phyloP scores from a whole-genome alignment of 352 stramenopile species.

The Globisporangium lucens region DNA sequence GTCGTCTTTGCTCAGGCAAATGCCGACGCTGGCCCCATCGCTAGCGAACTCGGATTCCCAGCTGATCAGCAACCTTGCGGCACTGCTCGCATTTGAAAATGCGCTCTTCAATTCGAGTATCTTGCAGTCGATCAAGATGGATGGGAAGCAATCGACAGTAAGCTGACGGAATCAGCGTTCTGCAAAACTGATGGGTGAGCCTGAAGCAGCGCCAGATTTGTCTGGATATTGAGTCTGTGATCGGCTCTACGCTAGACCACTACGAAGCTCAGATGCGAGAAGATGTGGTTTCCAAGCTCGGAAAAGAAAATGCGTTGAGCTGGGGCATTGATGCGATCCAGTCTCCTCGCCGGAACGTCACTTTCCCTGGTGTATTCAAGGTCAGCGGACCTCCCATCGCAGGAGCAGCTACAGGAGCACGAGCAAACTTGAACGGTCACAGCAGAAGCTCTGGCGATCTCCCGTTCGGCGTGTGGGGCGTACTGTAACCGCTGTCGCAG shows the following conservation, averaged over 20 bases:
- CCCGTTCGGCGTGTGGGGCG: conserved; percentile 69
- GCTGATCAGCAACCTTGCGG: conserved; percentile 56
- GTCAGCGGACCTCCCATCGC: background rate
- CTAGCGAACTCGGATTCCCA: conserved; percentile 57
- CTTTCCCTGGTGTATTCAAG: conserved; percentile 15
- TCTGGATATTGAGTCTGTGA: conserved; percentile 64
- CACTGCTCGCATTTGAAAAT: conserved; percentile 58
- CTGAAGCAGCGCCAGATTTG: conserved; percentile 72
- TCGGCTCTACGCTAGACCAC: conserved; percentile 68
- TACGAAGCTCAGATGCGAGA: conserved; percentile 56
- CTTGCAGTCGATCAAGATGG: conserved; percentile 18
- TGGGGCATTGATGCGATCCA: conserved; percentile 85
- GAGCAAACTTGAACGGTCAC: background rate
- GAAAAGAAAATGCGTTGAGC: conserved; percentile 71
- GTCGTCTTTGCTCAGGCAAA: conserved; percentile 65
- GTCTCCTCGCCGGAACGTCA: conserved; percentile 48
- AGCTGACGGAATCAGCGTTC: conserved; percentile 20
- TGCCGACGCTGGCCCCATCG: conserved; percentile 34
- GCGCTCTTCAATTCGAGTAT: conserved; percentile 23
- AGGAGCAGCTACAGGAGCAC: background rate
- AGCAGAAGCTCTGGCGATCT: conserved; percentile 24
- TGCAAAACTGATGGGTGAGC: conserved; percentile 67
- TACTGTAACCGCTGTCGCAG: conserved; percentile 66
- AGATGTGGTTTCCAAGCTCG: conserved; percentile 66
- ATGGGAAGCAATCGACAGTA: conserved; percentile 21